These are phyloP conservation scores for Hibiscus tridactylites DNA, from an alignment of 345 rosid species.

Conservation along the genomic window DNA sequence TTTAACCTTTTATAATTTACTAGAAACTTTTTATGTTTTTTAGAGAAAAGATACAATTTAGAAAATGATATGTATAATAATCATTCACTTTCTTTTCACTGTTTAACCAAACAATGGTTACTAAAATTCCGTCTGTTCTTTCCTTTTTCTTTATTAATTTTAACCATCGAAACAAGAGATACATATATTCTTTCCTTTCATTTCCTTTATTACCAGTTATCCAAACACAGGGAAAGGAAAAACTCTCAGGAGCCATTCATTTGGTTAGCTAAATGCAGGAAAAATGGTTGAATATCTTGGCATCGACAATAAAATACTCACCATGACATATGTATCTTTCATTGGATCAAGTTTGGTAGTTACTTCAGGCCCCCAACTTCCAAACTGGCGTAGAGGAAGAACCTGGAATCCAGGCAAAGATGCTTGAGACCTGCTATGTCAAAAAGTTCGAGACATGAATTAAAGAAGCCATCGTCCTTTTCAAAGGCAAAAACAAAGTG, in stretches of 20 bases:
- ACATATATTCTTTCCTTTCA: no score
- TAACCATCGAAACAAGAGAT: no score
- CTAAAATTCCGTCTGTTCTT: no score
- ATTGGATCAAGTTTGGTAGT: constrained; percentile 52
- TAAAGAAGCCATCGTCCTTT: background rate
- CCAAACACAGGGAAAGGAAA: no score
- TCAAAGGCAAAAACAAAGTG: background rate
- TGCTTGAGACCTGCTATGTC: constrained; percentile 43
- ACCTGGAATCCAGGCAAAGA: constrained; percentile 76
- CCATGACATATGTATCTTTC: constrained; percentile 78
- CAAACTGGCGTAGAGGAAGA: constrained; percentile 78
- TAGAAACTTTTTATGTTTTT: no score
- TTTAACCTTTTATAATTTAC: no score
- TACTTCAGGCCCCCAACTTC: constrained; percentile 83
- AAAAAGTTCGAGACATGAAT: constrained; percentile 5
- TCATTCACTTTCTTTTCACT: no score
- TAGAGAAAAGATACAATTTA: no score
- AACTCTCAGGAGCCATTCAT: background rate
- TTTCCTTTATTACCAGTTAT: no score
- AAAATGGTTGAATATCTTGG: background rate
- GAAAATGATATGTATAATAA: no score
- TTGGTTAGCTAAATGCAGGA: background rate
- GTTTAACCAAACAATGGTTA: no score
- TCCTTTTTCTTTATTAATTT: no score
- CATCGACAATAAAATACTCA: constrained; percentile 19